A percentile compares a stretch with the other conserved stretches of the same genome.
phyloP scores from a whole-genome alignment of 2,329 filamentous ascomycete genomes.

The Cladosporium oxysporum region DNA sequence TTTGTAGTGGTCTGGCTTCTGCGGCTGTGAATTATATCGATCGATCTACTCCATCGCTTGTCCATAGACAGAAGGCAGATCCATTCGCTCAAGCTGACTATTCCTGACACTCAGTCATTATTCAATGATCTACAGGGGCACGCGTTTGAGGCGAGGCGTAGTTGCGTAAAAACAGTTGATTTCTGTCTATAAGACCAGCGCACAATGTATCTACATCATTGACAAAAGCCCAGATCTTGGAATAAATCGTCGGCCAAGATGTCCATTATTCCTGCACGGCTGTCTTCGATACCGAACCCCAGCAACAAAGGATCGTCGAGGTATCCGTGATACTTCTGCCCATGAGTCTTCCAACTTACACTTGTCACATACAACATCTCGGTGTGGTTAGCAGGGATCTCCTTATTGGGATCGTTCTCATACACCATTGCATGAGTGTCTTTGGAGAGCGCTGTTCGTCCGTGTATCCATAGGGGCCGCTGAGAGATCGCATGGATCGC shows the following conservation, averaged over 20 bases:
- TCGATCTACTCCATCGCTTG: background rate
- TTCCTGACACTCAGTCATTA: background rate
- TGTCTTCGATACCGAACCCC: slow-evolving; percentile 51
- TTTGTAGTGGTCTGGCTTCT: background rate
- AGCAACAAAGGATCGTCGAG: slow-evolving; percentile 58
- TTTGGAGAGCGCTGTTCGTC: slow-evolving; percentile 36
- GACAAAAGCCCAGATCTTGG: background rate
- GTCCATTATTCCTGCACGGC: slow-evolving; percentile 2
- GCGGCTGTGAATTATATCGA: background rate
- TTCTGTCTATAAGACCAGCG: background rate
- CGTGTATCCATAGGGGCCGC: slow-evolving; percentile 59
- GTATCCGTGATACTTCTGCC: slow-evolving; percentile 57
- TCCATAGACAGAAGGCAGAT: background rate
- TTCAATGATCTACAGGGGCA: background rate
- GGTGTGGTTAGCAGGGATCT: slow-evolving; percentile 36
- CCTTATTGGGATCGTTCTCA: slow-evolving; percentile 22
- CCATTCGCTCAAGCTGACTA: background rate
- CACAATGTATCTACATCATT: background rate
- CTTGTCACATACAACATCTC: slow-evolving; percentile 62
- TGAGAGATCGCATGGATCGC: slow-evolving; percentile 52
- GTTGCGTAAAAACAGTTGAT: background rate
- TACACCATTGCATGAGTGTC: background rate
- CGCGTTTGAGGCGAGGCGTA: background rate
- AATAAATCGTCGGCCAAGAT: slow-evolving; percentile 3
- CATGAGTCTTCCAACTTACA: slow-evolving; percentile 55